Conservation (phyloP, 164 flowering plant genomes). For the Hamamelis virginiana region DNA sequence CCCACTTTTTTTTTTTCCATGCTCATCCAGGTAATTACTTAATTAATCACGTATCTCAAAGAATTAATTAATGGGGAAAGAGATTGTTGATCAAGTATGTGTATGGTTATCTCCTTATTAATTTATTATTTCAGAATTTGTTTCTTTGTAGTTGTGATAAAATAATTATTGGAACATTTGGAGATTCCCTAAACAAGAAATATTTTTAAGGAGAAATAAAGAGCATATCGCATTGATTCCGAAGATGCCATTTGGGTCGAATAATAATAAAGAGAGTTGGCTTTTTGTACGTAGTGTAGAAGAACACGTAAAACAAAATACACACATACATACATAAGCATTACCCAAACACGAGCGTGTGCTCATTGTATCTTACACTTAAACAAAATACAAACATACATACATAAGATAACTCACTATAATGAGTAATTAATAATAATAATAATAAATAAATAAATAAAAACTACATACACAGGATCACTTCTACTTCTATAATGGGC, state of each 20-base stretch:
- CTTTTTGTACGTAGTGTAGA: background rate
- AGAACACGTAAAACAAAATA: too few species aligned
- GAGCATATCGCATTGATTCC: background rate
- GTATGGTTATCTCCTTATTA: background rate
- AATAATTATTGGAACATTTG: background rate
- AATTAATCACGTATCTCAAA: constrained; percentile 4
- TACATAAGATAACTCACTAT: too few species aligned
- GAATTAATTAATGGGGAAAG: background rate
- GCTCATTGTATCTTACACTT: too few species aligned
- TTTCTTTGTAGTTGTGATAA: background rate
- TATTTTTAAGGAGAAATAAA: background rate
- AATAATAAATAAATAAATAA: too few species aligned
- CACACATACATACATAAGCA: too few species aligned
- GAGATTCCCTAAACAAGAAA: constrained; percentile 5
- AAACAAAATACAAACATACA: too few species aligned
- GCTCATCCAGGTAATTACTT: constrained; percentile 8
- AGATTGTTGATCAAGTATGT: background rate
- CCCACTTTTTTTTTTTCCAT: constrained; percentile 23
- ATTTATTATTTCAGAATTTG: background rate
- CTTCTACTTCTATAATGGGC: too few species aligned
- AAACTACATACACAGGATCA: too few species aligned
- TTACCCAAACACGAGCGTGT: too few species aligned
- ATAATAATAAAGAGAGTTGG: background rate
- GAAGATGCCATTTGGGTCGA: background rate
- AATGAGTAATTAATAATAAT: too few species aligned